Percentiles rank a stretch among this genome's conserved stretches.
Evolutionary conservation across 2,329 filamentous ascomycete species (phyloP).

Genomic region (Claviceps fusiformis): DNA sequence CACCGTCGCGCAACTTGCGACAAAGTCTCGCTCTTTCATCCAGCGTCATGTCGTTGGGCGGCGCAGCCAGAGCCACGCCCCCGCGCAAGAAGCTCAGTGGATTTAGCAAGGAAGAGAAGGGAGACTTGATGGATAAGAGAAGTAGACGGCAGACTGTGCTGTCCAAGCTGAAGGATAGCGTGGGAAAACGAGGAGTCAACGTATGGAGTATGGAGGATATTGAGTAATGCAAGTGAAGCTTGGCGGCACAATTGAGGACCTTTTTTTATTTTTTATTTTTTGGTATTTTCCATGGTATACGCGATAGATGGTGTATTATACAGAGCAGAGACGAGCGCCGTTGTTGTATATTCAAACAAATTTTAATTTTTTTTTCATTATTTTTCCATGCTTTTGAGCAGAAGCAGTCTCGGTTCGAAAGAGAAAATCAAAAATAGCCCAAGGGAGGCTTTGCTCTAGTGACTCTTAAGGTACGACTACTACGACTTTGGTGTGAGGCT

Average conservation of each 20-base stretch:
- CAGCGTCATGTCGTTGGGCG: conserved; percentile 26
- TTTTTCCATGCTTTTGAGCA: not conserved
- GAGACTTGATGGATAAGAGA: conserved; percentile 38
- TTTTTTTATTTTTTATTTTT: not conserved
- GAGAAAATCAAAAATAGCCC: too few species aligned
- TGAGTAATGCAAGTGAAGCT: conserved; percentile 16
- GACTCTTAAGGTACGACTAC: too few species aligned
- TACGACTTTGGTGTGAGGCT: too few species aligned
- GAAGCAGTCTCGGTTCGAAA: not conserved
- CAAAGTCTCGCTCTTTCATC: conserved; percentile 23
- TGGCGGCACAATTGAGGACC: not conserved
- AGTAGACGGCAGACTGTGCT: conserved; percentile 40
- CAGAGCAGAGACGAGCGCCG: not conserved
- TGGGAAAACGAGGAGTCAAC: conserved; percentile 35
- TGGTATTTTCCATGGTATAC: conserved; percentile 13
- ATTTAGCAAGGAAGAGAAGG: conserved; percentile 46
- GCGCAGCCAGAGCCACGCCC: conserved; percentile 27
- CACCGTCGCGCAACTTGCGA: conserved; percentile 27
- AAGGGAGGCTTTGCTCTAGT: not conserved
- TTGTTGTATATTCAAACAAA: not conserved
- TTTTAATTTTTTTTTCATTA: not conserved
- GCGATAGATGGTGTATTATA: conserved; percentile 3
- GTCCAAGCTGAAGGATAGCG: conserved; percentile 33
- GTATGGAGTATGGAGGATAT: conserved; percentile 37
- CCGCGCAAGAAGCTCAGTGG: conserved; percentile 49